phyloP scores from a whole-genome alignment of 2,329 filamentous ascomycete species.

The Xylariaceae sp. region DNA sequence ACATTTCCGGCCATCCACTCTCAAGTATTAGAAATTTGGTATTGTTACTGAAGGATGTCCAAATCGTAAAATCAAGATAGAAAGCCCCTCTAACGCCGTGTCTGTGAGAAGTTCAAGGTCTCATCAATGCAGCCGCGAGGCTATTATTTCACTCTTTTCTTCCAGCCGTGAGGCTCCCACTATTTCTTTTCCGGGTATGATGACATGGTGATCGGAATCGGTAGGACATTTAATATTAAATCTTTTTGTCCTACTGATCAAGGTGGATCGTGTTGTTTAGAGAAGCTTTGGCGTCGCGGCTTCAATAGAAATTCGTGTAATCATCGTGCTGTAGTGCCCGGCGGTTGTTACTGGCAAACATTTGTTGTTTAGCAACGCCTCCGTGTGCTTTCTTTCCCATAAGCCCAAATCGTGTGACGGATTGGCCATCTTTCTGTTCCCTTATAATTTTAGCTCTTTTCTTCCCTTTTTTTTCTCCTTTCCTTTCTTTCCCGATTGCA shows the following conservation, averaged over 20 bases:
- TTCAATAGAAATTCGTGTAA: background rate
- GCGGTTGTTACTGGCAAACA: constrained; percentile 8
- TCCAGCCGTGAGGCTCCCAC: constrained; percentile 28
- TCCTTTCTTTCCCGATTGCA: background rate
- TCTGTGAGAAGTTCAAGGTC: constrained; percentile 15
- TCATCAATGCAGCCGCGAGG: constrained; percentile 30
- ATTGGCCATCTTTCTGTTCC: background rate
- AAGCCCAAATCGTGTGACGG: background rate
- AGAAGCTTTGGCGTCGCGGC: background rate
- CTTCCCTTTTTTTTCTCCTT: background rate
- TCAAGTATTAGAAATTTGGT: background rate
- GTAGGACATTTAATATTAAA: constrained; percentile 3
- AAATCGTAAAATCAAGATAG: background rate
- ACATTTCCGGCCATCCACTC: background rate
- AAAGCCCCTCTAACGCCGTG: constrained; percentile 20
- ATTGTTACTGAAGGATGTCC: too few relatives aligned
- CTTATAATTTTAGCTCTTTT: background rate
- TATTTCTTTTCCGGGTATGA: constrained; percentile 24
- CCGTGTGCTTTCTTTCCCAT: background rate
- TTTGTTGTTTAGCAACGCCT: background rate
- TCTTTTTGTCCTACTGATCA: background rate
- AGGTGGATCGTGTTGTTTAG: constrained; percentile 1
- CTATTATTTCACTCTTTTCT: constrained; percentile 28
- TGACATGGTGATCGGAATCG: constrained; percentile 3
- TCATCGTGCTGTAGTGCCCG: background rate